A percentile compares a stretch with the other conserved stretches of the same genome.
These are phyloP conservation scores for Chrysanthemum seticuspe DNA, from an alignment of 129 eudicot genomes.

Conservation along the genomic window DNA sequence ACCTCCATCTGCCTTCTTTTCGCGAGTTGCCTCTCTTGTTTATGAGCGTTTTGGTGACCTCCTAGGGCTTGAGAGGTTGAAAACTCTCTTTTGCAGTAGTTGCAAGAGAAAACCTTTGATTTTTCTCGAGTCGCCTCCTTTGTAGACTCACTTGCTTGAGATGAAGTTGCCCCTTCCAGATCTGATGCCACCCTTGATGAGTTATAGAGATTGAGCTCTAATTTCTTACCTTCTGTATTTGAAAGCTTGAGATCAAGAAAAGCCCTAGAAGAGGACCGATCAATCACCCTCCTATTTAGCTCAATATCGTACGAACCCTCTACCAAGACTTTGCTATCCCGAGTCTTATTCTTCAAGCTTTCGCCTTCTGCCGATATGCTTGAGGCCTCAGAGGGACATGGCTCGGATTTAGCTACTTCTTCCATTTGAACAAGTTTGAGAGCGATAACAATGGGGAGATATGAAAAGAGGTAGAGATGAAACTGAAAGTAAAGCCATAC, in stretches of 20 bases:
- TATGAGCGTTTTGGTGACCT: constrained; percentile 82
- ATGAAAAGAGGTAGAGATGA: constrained; percentile 5
- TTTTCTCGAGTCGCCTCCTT: constrained; percentile 35
- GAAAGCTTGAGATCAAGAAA: constrained; percentile 41
- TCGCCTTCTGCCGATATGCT: constrained; percentile 56
- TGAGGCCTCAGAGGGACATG: constrained; percentile 53
- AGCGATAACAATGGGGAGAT: constrained; percentile 9
- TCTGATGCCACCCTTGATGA: constrained; percentile 14
- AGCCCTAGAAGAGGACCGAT: constrained; percentile 27
- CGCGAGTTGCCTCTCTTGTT: constrained; percentile 59
- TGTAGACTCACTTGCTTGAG: constrained; percentile 46
- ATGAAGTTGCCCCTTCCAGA: constrained; percentile 18
- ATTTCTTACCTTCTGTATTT: constrained; percentile 25
- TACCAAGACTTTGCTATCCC: constrained; percentile 11
- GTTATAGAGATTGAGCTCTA: constrained; percentile 49
- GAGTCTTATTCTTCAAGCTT: constrained; percentile 30
- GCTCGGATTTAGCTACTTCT: constrained; percentile 30
- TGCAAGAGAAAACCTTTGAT: constrained; percentile 56
- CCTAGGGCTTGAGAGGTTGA: constrained; percentile 78
- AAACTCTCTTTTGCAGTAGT: constrained; percentile 58
- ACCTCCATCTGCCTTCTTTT: constrained; percentile 55
- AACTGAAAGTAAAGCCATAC: no score
- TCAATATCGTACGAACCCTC: constrained; percentile 25
- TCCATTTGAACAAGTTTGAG: constrained; percentile 20
- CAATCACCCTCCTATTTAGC: neutral